These are phyloP conservation scores for Pichia inconspicua DNA, from an alignment of 1,139 yeast species.

Conservation along the genomic window DNA sequence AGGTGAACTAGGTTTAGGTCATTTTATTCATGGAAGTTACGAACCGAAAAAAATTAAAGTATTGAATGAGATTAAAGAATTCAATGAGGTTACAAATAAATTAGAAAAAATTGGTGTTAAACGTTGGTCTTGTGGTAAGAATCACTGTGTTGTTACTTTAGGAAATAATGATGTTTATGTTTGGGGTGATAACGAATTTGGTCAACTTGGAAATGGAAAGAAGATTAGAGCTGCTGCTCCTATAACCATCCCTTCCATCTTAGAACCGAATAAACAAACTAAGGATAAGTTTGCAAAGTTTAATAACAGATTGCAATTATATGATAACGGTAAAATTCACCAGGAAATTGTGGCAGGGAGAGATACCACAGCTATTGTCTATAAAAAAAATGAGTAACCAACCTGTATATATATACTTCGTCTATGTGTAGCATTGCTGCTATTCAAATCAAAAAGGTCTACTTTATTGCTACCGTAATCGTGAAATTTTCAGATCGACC, in stretches of 20 bases:
- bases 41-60: slow-evolving; percentile 57
- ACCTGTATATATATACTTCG: neutral
- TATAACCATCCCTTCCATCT: slow-evolving; percentile 40
- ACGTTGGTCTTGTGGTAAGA: slow-evolving; percentile 52
- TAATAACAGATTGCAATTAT: slow-evolving; percentile 42
- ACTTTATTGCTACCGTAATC: too few species aligned
- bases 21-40: slow-evolving; percentile 62
- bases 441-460: too few species aligned
- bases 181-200: slow-evolving; percentile 80
- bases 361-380: slow-evolving; percentile 56
- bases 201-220: slow-evolving; percentile 83
- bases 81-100: slow-evolving; percentile 29
- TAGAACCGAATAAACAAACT: slow-evolving; percentile 39
- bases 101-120: slow-evolving; percentile 40
- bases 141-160: slow-evolving; percentile 59
- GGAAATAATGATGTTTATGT: slow-evolving; percentile 57
- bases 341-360: slow-evolving; percentile 62
- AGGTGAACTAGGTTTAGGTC: slow-evolving; percentile 83
- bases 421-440: too few species aligned
- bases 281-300: slow-evolving; percentile 21
- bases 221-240: slow-evolving; percentile 55
- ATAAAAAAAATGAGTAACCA: slow-evolving; percentile 25
- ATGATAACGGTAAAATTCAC: slow-evolving; percentile 32
- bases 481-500: too few species aligned
- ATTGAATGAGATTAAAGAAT: slow-evolving; percentile 37